Percentiles rank a stretch among this genome's conserved stretches.
phyloP scores from a whole-genome alignment of 352 stramenopile genomes.

The Phytopythium cucurbitacearum region DNA sequence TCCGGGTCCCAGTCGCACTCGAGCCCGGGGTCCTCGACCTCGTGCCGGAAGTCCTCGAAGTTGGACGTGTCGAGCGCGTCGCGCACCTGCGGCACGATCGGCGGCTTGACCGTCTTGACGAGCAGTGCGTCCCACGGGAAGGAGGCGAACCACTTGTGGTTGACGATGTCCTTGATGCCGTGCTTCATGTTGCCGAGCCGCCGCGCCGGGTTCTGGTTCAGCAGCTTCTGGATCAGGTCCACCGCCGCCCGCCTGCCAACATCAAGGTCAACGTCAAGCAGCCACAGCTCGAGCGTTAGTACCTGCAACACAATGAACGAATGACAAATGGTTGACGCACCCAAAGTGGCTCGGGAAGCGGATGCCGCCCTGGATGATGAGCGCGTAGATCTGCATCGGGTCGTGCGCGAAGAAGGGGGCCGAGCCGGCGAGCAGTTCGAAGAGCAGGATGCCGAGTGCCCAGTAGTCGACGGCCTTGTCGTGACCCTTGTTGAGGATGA shows the following conservation, averaged over 20 bases:
- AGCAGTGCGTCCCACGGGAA: constrained; percentile 67
- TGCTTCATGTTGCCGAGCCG: constrained; percentile 82
- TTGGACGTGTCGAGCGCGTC: constrained; percentile 79
- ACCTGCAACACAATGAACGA: too few species aligned
- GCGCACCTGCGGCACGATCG: constrained; percentile 66
- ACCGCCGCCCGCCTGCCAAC: constrained; percentile 51
- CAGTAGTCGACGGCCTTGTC: constrained; percentile 91
- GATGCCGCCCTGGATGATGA: constrained; percentile 86
- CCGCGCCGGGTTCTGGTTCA: constrained; percentile 71
- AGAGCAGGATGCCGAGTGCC: constrained; percentile 88
- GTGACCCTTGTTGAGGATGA: constrained; percentile 90
- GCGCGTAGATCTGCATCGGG: constrained; percentile 90
- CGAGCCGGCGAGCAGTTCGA: constrained; percentile 83
- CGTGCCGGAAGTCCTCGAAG: constrained; percentile 74
- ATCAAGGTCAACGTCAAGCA: background rate
- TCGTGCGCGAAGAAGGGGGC: constrained; percentile 90
- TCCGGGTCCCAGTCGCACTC: constrained; percentile 74
- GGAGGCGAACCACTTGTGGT: constrained; percentile 76
- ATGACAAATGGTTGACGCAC: constrained; percentile 39
- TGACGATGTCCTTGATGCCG: constrained; percentile 81
- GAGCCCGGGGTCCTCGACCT: constrained; percentile 51
- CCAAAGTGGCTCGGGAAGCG: constrained; percentile 83
- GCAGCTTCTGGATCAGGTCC: constrained; percentile 87
- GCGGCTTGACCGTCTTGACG: constrained; percentile 59
- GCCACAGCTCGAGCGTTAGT: background rate